Base-by-base conservation (phyloP, 495 filamentous ascomycete genomes). In the Aspergillus wentii region DNA sequence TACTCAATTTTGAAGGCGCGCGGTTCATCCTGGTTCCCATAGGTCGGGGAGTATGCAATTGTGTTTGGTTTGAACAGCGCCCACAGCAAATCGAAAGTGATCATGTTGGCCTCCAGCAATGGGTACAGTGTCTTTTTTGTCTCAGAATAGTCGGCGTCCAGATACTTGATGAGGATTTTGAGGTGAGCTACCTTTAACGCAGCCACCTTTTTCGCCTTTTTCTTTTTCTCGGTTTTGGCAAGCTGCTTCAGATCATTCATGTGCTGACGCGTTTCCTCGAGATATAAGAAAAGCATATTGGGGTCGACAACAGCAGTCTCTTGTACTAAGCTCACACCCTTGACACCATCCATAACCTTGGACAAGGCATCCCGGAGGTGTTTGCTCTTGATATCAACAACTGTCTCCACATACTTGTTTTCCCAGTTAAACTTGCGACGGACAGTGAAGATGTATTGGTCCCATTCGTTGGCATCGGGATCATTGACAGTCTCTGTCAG, bases 71-170 rank as follows among this genome's bases (percentile, higher is more conserved):
- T 94, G 70, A 87, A 90, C 5, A 96, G 62, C 2, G 90, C 88
- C 90, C 90, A 94, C 4, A 94, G 58, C 8, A 94, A 74, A 40
- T 94, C 88, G 42, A 89, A 96, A 4, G 88, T 94, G 55, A 96
- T 94, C 36, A 83, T 83, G 19, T 86, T 85, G 34, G 83, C 82
- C 41, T 89, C 81, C 11, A 95, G 71, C 50, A 95, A 72, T 0
- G 89, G 88, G 46, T 88, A 86, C 2, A 96, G 72, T 8, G 81
- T 87, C 51, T 86, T 85, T 58, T 90, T 90, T 8, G 65, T 79
- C 20, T 86, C 74, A 7, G 78, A 75, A 57, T 88, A 94, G 56
- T 95, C 90, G 30, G 78, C 74, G 58, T 94, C 82, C 13, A 96
- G 62, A 44, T 90, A 95, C 35, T 80, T 81, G 47, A 92, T 53